Conservation (phyloP, 2,329 filamentous ascomycete genomes). For the Leptographium wingfieldii region DNA sequence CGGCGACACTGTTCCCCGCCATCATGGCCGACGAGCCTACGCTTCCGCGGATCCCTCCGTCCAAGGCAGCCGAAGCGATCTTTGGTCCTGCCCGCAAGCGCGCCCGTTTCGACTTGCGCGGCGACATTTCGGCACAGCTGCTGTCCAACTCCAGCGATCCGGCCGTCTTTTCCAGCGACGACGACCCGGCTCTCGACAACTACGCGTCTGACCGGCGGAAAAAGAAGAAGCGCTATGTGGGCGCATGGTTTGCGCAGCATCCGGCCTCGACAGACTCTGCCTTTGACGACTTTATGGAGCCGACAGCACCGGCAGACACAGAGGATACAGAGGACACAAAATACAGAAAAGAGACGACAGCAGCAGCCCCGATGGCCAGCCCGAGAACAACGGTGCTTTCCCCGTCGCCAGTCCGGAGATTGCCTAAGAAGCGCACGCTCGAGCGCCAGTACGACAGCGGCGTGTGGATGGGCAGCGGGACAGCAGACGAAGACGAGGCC, state of each 20-base stretch:
- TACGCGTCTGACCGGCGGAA: constrained; percentile 36
- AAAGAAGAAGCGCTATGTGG: constrained; percentile 50
- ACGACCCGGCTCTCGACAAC: constrained; percentile 54
- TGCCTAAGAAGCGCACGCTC: constrained; percentile 37
- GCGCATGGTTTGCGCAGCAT: constrained; percentile 54
- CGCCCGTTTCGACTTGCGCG: constrained; percentile 2
- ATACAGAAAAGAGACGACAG: neutral
- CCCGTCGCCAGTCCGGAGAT: constrained; percentile 13
- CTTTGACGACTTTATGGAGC: constrained; percentile 5
- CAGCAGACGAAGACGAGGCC: constrained; percentile 28
- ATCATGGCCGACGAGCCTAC: constrained; percentile 12
- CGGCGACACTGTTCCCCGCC: neutral
- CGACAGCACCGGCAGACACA: neutral
- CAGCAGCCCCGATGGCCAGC: neutral
- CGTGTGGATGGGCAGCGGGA: constrained; percentile 48
- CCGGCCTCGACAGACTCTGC: constrained; percentile 12
- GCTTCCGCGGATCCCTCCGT: constrained; percentile 9
- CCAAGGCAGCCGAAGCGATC: constrained; percentile 8
- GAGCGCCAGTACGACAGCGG: constrained; percentile 51
- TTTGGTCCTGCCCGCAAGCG: constrained; percentile 10
- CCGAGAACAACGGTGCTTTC: neutral
- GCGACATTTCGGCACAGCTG: constrained; percentile 10
- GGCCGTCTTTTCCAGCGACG: constrained; percentile 59
- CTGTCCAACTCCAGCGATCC: constrained; percentile 57
- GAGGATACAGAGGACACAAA: neutral